Percentiles rank a stretch among this genome's conserved stretches.
These are phyloP conservation scores for Solanum etuberosum DNA, from an alignment of 257 asterid species.

Conservation along the genomic window DNA sequence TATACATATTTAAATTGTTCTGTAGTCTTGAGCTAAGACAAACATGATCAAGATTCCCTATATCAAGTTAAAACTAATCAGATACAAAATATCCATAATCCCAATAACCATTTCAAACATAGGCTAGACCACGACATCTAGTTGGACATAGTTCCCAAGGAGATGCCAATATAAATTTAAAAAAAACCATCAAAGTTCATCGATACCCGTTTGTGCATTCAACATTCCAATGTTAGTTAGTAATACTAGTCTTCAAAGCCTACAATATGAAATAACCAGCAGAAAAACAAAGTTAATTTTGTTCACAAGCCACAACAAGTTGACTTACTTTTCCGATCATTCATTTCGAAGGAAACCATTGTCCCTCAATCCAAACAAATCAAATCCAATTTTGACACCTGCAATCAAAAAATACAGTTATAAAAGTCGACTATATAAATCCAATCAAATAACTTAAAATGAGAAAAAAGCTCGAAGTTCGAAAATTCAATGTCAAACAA, in stretches of 20 bases:
- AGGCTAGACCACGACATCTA: neutral
- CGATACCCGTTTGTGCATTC: neutral
- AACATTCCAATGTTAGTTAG: neutral
- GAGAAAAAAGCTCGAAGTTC: neutral
- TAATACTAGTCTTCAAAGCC: neutral
- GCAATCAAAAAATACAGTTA: neutral
- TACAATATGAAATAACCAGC: neutral
- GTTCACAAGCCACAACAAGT: neutral
- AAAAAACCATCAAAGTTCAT: neutral
- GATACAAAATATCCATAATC: neutral
- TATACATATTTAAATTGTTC: neutral
- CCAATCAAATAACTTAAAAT: neutral
- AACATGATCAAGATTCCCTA: neutral
- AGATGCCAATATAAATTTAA: neutral
- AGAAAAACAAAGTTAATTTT: neutral
- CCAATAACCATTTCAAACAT: neutral
- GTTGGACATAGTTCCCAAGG: neutral
- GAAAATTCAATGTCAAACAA: neutral
- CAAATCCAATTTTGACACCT: neutral
- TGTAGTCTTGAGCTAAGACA: neutral
- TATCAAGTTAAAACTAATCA: neutral
- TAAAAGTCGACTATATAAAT: neutral
- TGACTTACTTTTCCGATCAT: conserved; percentile 66
- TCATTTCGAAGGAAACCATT: conserved; percentile 84
- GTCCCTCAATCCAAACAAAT: conserved; percentile 23